These are phyloP conservation scores for Nemophila menziesii DNA, from an alignment of 257 asterid genomes.

Conservation along the genomic window DNA sequence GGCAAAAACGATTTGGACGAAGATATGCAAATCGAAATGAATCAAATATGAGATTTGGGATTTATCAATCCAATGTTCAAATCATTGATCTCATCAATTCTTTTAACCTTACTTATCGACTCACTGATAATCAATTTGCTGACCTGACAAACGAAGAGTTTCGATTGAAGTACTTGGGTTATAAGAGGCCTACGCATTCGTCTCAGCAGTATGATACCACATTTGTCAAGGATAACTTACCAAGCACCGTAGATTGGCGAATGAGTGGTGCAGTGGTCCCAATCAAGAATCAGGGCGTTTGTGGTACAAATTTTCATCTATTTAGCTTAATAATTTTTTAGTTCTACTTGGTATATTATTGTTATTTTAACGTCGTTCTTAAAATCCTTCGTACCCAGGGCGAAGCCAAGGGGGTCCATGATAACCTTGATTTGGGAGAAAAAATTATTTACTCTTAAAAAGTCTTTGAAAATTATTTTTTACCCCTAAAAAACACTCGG, in stretches of 20 bases:
- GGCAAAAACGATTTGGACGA: constrained; percentile 31
- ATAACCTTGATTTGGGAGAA: too few species aligned
- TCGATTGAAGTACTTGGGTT: constrained; percentile 36
- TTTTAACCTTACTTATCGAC: constrained; percentile 41
- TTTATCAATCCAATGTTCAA: constrained; percentile 38
- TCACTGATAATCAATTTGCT: constrained; percentile 46
- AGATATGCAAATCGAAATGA: constrained; percentile 26
- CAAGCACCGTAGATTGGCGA: constrained; percentile 51
- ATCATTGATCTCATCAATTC: constrained; percentile 40
- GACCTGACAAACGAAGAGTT: constrained; percentile 65
- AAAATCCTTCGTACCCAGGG: too few species aligned
- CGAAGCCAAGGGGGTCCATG: too few species aligned
- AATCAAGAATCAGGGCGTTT: constrained; percentile 40
- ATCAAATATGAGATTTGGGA: constrained; percentile 47
- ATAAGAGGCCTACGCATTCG: constrained; percentile 7
- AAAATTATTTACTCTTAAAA: too few species aligned
- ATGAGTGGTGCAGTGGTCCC: constrained; percentile 52
- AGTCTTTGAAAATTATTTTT: too few species aligned
- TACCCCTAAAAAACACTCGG: too few species aligned
- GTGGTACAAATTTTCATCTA: constrained; percentile 27
- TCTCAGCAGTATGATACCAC: not conserved
- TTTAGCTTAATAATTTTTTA: not conserved
- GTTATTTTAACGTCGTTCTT: too few species aligned
- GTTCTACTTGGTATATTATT: not conserved
- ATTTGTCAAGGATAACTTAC: not conserved